phyloP scores from a whole-genome alignment of 2,329 filamentous ascomycete genomes.

The Claviceps spartinae region DNA sequence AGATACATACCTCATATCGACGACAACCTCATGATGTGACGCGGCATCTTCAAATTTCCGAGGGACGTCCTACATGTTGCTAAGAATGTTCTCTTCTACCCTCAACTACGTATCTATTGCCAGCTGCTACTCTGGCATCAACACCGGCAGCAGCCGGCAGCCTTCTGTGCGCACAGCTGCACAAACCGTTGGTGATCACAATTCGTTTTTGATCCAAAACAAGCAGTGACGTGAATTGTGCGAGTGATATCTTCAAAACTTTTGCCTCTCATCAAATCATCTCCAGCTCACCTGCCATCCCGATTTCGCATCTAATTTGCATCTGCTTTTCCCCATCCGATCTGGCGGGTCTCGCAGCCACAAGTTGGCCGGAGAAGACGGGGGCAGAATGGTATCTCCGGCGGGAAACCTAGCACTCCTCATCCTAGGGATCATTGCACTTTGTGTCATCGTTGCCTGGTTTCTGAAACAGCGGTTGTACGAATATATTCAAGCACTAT shows the following conservation, averaged over 20 bases:
- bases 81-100: too few species aligned
- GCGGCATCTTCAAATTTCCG: background rate
- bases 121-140: background rate
- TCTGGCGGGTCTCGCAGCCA: background rate
- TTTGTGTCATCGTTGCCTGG: slow-evolving; percentile 17
- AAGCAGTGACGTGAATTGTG: background rate
- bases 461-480: slow-evolving; percentile 17
- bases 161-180: background rate
- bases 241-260: background rate
- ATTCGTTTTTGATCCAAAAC: background rate
- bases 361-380: background rate
- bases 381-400: slow-evolving; percentile 5
- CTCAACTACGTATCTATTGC: background rate
- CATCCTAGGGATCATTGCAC: slow-evolving; percentile 17
- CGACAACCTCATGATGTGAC: background rate
- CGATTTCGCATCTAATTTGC: background rate
- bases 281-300: background rate
- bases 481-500: slow-evolving; percentile 16
- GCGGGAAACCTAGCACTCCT: slow-evolving; percentile 18
- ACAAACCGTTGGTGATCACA: background rate
- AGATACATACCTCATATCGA: background rate
- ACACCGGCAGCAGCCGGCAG: slow-evolving; percentile 1
- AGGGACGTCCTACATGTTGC: too few species aligned
- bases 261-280: background rate
- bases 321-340: background rate